Evolutionary conservation across 2,329 filamentous ascomycete genomes (phyloP), one percentile per base, ranked within the genome.

Genomic region (Fusarium subtropicale): DNA sequence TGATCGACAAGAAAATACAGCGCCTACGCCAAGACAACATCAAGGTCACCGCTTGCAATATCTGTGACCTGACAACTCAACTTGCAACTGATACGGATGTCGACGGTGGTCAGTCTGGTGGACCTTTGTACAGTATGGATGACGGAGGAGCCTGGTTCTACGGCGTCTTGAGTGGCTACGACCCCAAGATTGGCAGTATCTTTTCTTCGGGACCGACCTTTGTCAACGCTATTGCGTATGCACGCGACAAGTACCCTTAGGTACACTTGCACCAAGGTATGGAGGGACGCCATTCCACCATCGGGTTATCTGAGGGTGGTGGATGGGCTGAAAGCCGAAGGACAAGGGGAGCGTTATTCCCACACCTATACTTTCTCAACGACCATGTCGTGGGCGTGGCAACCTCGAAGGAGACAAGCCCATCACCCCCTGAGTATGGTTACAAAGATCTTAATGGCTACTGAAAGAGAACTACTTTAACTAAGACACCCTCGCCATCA

Each of bases 81-180:
- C 9, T 51, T 15, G 33, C 20, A 11, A 67, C 56, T 22, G 52
- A 69, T 12, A 45, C 52, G 11, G 66, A 66, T 31, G 36, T 26
- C 1, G 13, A 24, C 7, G 1, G 1, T 0, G 66, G 66, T 1
- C 28, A 61, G 18, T 69, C 66, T 22, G 66, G 66, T n/a, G 56
- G 66, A 1, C 66, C 66, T 3, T n/a, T 69, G 7, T 69, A 42
- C 6, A 18, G 7, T 0, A 26, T 62, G 16, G 44, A 57, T 3
- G 24, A 52, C 1, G 66, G 51, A 4, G 4, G 20, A 0, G 41
- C 38, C 18, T 69, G 57, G 44, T 30, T 47, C 2, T 66, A 69
- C 16, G 66, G 42, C 1, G 26, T 56, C 5, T 10, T 33, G 10
- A 69, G 54, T 8, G 16, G 18, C 15, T 12, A 7, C 4, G 5